Conservation (phyloP, 2,329 filamentous ascomycete genomes). For the Fusarium dlaminii region DNA sequence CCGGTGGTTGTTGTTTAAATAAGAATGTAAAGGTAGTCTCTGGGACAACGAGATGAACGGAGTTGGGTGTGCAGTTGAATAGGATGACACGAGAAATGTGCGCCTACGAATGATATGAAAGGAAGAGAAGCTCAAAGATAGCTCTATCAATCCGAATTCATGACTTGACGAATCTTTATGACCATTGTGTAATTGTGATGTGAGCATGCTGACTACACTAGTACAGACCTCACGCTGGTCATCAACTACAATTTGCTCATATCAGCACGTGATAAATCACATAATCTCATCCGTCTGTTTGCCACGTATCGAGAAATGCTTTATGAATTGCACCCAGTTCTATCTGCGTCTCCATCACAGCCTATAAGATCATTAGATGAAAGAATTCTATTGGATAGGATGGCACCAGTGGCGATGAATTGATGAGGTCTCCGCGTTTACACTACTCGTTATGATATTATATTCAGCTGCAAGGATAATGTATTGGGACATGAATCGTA, state of each 20-base stretch:
- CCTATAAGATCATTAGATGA: neutral
- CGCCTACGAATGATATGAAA: conserved; percentile 13
- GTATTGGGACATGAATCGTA: neutral
- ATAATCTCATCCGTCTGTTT: neutral
- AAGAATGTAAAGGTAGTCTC: conserved; percentile 3
- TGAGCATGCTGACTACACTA: neutral
- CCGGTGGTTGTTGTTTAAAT: conserved; percentile 15
- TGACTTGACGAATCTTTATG: neutral
- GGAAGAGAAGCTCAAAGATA: conserved; percentile 11
- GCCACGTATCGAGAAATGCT: neutral
- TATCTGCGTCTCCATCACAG: neutral
- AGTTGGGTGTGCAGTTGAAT: conserved; percentile 23
- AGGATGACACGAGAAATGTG: neutral
- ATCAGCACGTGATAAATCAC: neutral
- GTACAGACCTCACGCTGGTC: neutral
- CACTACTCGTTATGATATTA: too few relatives aligned
- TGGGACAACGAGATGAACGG: neutral
- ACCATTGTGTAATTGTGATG: neutral
- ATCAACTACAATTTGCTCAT: neutral
- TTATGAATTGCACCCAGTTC: neutral
- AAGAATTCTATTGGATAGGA: neutral
- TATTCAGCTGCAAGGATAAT: neutral
- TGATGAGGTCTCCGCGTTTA: neutral
- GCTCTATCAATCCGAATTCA: conserved; percentile 18
- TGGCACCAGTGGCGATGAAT: neutral